These are phyloP conservation scores for Apiospora koreana DNA, from an alignment of 2,329 filamentous ascomycete species.

Conservation along the genomic window DNA sequence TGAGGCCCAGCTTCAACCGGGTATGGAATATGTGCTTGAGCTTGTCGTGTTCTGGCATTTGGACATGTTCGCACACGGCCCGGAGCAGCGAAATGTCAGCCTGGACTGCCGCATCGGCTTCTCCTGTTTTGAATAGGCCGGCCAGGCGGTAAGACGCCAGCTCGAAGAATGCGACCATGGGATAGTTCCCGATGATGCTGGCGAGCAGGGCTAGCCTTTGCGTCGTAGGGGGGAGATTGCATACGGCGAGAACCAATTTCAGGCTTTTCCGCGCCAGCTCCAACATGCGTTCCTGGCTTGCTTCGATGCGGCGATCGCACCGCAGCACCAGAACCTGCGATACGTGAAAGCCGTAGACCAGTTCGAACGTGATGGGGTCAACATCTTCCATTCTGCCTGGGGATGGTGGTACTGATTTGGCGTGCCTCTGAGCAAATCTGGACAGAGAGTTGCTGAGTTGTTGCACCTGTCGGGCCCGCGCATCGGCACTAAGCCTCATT, in stretches of 20 bases:
- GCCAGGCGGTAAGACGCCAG: conserved; percentile 17
- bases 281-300: neutral
- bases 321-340: conserved; percentile 22
- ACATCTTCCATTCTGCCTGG: neutral
- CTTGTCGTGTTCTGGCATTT: neutral
- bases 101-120: neutral
- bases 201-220: neutral
- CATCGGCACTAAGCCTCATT: conserved; percentile 1
- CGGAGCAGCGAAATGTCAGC: neutral
- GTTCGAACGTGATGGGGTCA: conserved; percentile 16
- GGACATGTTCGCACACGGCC: neutral
- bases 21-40: neutral
- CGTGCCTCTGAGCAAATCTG: conserved; percentile 16
- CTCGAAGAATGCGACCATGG: conserved; percentile 22
- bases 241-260: neutral
- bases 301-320: conserved; percentile 17
- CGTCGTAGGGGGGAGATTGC: neutral
- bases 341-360: conserved; percentile 22
- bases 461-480: conserved; percentile 14
- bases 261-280: neutral
- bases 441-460: conserved; percentile 15
- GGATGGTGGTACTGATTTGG: conserved; percentile 4
- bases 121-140: neutral
- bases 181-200: conserved; percentile 20
- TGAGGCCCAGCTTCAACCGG: neutral